Evolutionary conservation across 2,329 filamentous ascomycete genomes (phyloP).

Genomic region (Akanthomyces lecanii): DNA sequence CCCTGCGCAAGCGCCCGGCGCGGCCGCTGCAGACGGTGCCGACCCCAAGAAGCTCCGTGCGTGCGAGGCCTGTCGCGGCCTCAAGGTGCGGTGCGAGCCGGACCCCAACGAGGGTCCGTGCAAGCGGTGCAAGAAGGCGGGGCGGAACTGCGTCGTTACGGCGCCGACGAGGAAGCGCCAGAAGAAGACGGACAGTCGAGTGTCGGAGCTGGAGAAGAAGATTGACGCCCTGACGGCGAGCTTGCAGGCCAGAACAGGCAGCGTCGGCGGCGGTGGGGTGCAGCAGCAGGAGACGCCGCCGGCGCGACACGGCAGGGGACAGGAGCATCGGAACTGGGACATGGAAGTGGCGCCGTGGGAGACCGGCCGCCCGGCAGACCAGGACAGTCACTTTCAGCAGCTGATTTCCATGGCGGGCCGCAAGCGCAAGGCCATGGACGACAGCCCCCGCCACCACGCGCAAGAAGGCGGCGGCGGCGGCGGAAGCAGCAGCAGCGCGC

Average conservation of each 20-base stretch:
- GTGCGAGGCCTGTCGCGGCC: constrained; percentile 69
- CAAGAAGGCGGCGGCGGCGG: constrained; percentile 5
- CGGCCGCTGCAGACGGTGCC: constrained; percentile 17
- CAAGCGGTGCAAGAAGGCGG: constrained; percentile 74
- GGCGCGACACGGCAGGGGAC: neutral
- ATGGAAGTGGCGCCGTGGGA: constrained; percentile 9
- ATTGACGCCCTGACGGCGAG: constrained; percentile 84
- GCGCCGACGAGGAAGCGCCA: constrained; percentile 72
- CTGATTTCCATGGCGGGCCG: constrained; percentile 22
- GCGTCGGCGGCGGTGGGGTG: constrained; percentile 16
- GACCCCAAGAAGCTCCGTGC: constrained; percentile 66
- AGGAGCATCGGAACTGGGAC: constrained; percentile 10
- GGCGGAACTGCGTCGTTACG: constrained; percentile 73
- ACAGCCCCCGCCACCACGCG: neutral
- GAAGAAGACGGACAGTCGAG: constrained; percentile 86
- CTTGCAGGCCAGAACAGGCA: constrained; percentile 51
- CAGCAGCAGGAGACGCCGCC: neutral
- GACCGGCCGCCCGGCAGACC: neutral
- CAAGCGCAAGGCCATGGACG: constrained; percentile 28
- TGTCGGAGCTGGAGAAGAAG: constrained; percentile 88
- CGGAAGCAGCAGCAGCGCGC: constrained; percentile 14
- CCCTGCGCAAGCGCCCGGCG: neutral
- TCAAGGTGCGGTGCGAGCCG: constrained; percentile 83
- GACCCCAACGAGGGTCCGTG: constrained; percentile 63
- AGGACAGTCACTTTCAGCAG: constrained; percentile 15